Conservation (phyloP, 176 grass and related monocot genomes). For the Bolboschoenus planiculmis region DNA sequence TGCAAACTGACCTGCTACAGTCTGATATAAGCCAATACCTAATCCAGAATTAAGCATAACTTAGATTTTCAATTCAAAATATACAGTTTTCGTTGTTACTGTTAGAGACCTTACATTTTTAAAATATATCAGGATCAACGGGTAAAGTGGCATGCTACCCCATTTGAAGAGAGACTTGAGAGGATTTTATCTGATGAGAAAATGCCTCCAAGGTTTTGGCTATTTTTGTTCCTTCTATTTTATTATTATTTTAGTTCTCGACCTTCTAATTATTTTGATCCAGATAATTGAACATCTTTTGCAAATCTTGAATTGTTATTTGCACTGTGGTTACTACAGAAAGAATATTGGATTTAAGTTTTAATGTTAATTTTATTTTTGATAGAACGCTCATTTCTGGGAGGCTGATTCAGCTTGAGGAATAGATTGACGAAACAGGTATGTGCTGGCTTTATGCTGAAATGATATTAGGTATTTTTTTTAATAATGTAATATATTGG, state of each 20-base stretch:
- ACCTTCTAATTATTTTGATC: neutral
- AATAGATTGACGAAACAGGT: neutral
- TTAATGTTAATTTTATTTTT: neutral
- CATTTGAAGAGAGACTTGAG: constrained; percentile 67
- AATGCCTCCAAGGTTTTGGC: constrained; percentile 31
- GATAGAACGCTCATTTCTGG: neutral
- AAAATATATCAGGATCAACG: constrained; percentile 46
- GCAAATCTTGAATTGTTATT: neutral
- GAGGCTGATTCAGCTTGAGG: constrained; percentile 13
- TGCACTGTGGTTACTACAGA: neutral
- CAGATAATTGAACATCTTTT: neutral
- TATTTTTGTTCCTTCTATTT: neutral
- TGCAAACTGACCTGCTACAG: neutral
- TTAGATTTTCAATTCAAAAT: neutral
- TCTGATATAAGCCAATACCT: neutral
- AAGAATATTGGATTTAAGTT: neutral
- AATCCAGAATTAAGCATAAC: neutral
- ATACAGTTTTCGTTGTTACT: neutral
- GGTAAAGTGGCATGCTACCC: constrained; percentile 62
- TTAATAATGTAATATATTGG: neutral
- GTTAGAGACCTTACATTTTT: neutral
- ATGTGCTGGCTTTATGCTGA: neutral
- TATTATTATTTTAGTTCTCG: too few species aligned
- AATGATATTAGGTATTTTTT: neutral
- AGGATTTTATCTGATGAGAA: constrained; percentile 62